A percentile compares a stretch with the other conserved stretches of the same genome.
Evolutionary conservation across 1,284 basidiomycete genomes (phyloP).

Genomic region (Ceratorhiza oryzae-sativae): DNA sequence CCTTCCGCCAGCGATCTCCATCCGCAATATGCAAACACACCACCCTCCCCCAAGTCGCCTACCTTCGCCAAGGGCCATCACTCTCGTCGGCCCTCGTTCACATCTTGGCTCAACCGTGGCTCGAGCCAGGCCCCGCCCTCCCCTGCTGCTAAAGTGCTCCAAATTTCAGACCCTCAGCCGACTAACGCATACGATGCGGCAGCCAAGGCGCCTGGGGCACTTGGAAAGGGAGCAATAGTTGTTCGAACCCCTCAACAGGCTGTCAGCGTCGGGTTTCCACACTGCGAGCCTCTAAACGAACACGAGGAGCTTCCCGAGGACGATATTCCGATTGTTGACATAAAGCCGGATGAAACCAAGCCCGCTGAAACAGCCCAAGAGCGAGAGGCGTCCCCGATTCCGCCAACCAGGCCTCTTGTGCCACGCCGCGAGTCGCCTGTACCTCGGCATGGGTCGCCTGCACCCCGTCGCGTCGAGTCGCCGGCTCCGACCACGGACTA

Average conservation of each 20-base stretch:
- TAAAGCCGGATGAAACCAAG: conserved; percentile 47
- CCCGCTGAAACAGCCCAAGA: background rate
- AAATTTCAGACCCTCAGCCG: conserved; percentile 68
- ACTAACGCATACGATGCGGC: conserved; percentile 47
- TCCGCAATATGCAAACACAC: background rate
- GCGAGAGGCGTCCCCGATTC: background rate
- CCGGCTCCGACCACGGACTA: background rate
- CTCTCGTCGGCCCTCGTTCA: conserved; percentile 39
- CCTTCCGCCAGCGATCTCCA: conserved; percentile 15
- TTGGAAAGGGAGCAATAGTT: conserved; percentile 71
- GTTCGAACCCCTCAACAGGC: conserved; percentile 80
- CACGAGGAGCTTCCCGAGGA: conserved; percentile 12
- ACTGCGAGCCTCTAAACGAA: conserved; percentile 4
- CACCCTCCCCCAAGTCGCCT: conserved; percentile 34
- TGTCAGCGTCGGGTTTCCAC: conserved; percentile 48
- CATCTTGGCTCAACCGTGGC: conserved; percentile 48
- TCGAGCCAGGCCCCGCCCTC: conserved; percentile 46
- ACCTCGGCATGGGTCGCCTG: conserved; percentile 40
- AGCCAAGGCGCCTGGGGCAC: conserved; percentile 55
- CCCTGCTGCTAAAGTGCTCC: conserved; percentile 56
- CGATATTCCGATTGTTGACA: background rate
- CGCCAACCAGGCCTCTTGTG: background rate
- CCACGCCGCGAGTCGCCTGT: conserved; percentile 23
- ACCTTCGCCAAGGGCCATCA: background rate
- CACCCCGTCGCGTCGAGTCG: background rate